A percentile compares a stretch with the other conserved stretches of the same genome.
These are phyloP conservation scores for Fragilaria crotonensis DNA, from an alignment of 108 stramenopile genomes.

Conservation along the genomic window DNA sequence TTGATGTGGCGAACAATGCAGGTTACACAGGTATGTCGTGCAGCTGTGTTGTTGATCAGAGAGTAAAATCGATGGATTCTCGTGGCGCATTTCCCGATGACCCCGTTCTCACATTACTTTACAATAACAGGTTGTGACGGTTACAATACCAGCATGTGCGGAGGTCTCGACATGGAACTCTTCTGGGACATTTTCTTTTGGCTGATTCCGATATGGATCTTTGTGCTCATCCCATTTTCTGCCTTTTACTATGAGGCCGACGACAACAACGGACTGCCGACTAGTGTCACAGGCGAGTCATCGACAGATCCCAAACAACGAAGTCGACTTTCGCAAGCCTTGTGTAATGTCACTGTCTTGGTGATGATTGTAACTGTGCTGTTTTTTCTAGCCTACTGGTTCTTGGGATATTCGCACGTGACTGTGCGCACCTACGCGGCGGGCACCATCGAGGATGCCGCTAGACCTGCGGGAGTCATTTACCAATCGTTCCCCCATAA, in stretches of 20 bases:
- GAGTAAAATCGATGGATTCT: too few relatives aligned
- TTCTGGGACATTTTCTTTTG: constrained; percentile 89
- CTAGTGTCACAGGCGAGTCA: too few relatives aligned
- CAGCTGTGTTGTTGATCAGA: too few relatives aligned
- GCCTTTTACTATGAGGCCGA: constrained; percentile 97
- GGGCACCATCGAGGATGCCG: background rate
- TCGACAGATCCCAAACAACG: too few relatives aligned
- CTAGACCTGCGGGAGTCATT: constrained; percentile 2
- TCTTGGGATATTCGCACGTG: constrained; percentile 52
- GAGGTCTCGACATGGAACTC: constrained; percentile 87
- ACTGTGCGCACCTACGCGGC: constrained; percentile 46
- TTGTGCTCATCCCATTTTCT: constrained; percentile 86
- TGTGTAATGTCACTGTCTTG: constrained; percentile 67
- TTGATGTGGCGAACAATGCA: constrained; percentile 94
- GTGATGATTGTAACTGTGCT: constrained; percentile 67
- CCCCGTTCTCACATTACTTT: too few relatives aligned
- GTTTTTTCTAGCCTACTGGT: constrained; percentile 57
- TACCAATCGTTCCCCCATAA: too few relatives aligned
- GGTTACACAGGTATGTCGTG: constrained; percentile 80
- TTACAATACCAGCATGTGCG: constrained; percentile 80
- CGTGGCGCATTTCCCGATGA: too few relatives aligned
- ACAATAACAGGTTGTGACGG: constrained; percentile 81
- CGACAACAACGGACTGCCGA: too few relatives aligned
- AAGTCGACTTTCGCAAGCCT: constrained; percentile 53
- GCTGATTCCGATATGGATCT: constrained; percentile 73